A percentile compares a stretch with the other conserved stretches of the same genome.
Conservation (phyloP, 1,139 yeast genomes). For the Pichia sp. region DNA sequence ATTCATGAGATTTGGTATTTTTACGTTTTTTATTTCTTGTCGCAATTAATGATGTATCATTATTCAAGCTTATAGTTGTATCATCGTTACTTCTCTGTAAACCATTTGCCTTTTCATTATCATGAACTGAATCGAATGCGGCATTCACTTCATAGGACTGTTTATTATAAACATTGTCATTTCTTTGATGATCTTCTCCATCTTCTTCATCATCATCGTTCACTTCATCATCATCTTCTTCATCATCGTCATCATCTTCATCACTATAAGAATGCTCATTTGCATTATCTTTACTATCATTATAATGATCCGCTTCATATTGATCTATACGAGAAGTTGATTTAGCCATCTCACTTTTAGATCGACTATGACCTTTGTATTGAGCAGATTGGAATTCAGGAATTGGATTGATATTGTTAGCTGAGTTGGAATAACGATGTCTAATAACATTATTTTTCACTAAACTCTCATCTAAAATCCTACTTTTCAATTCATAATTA, state of each 20-base stretch:
- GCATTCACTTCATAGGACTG: too few species aligned
- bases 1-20: too few species aligned
- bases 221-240: neutral
- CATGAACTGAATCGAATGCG: neutral
- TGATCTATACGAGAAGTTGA: too few species aligned
- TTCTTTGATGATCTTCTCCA: neutral
- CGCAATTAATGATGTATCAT: neutral
- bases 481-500: conserved; percentile 23
- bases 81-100: too few species aligned
- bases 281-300: neutral
- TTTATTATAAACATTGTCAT: too few species aligned
- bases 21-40: neutral
- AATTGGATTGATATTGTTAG: neutral
- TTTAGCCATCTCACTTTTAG: conserved; percentile 7
- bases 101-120: too few species aligned
- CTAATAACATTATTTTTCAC: neutral
- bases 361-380: conserved; percentile 2
- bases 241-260: neutral
- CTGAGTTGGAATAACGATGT: conserved; percentile 2
- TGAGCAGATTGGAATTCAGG: neutral
- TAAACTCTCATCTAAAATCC: conserved; percentile 15
- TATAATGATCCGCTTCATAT: too few species aligned
- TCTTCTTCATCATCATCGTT: conserved; percentile 4
- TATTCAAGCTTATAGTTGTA: neutral
- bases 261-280: too few species aligned